Base-by-base conservation (phyloP, 495 filamentous ascomycete genomes). In the Penicillium egyptiacum region DNA sequence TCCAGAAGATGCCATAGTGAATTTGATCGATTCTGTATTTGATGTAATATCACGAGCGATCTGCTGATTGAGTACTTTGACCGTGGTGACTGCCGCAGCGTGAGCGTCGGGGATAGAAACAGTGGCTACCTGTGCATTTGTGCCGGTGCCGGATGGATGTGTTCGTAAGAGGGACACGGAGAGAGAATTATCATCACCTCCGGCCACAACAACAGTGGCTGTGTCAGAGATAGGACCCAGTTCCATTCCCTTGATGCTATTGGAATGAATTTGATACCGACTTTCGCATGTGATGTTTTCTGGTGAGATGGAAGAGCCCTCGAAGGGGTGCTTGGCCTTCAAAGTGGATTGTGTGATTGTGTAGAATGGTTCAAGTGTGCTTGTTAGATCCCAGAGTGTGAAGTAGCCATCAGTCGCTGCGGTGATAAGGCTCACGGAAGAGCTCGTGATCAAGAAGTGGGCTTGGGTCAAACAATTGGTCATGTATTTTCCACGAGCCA, bases 141-240 rank as follows among this genome's bases (percentile, higher is more conserved):
- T 28, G 26, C 60, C 60, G 30, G 46, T 33, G 11, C 42, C 41
- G 5, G 50, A 59, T 35, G 60, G 26, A 23, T 49, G 37, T 17
- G 63, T 64, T 42, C 53, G 46, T 42, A 85, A 55, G 26, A 81
- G 72, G 1, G 84, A 80, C 10, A 93, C 62, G 0, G 80, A 82
- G 0, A 96, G 63, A 4, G 88, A 86, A 60, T 92, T 91, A 62
- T 96, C 92, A 60, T 97, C 92, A 5, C 92, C 89, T 16, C 88
- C 91, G 0, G 88, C 87, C n/a, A 86, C 66, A 17, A 93, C 58
- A 9, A 93, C 33, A 28, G 75, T 79, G 3, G 53, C 45, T 1
- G 58, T 59, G n/a, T 60, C 64, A 1, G 65, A 74, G 1, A 70
- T 51, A 3, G 62, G 55, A 2, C 77, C 58, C 12, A 74, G 26